A percentile compares a stretch with the other conserved stretches of the same genome.
phyloP scores from a whole-genome alignment of 331 rosid species.

The Arachis monticola region DNA sequence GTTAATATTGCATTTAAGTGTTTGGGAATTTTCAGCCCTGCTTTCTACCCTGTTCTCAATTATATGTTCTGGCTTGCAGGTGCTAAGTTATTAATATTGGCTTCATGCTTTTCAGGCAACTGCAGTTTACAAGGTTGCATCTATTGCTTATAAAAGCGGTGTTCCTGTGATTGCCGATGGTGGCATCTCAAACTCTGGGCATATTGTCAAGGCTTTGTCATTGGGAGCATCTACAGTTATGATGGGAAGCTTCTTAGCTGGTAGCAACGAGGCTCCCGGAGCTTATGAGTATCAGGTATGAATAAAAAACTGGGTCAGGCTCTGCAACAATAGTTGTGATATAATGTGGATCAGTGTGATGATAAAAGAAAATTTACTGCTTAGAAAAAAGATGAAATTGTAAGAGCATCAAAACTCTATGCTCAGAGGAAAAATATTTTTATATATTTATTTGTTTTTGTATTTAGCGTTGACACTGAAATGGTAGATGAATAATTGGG shows the following conservation, averaged over 20 bases:
- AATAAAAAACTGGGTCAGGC: constrained; percentile 10
- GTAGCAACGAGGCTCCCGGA: constrained; percentile 93
- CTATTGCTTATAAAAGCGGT: constrained; percentile 71
- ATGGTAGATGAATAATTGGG: no score
- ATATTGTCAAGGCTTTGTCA: constrained; percentile 85
- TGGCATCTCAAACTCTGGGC: constrained; percentile 97
- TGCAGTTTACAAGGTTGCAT: constrained; percentile 93
- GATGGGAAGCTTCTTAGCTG: constrained; percentile 98
- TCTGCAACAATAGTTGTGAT: no score
- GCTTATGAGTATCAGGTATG: constrained; percentile 76
- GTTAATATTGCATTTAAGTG: not conserved
- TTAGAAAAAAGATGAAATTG: not conserved
- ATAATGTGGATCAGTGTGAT: no score
- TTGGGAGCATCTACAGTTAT: constrained; percentile 95
- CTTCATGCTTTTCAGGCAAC: constrained; percentile 67
- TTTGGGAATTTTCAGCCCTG: no score
- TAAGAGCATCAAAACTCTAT: not conserved
- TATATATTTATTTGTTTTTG: no score
- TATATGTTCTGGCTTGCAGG: not conserved
- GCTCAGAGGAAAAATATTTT: not conserved
- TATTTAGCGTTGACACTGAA: not conserved
- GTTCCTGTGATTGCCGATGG: constrained; percentile 98
- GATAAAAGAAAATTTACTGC: not conserved
- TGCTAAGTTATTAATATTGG: constrained; percentile 4
- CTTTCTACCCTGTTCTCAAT: not conserved